Conservation (phyloP, 1,284 basidiomycete species). For the Boletus mariae region DNA sequence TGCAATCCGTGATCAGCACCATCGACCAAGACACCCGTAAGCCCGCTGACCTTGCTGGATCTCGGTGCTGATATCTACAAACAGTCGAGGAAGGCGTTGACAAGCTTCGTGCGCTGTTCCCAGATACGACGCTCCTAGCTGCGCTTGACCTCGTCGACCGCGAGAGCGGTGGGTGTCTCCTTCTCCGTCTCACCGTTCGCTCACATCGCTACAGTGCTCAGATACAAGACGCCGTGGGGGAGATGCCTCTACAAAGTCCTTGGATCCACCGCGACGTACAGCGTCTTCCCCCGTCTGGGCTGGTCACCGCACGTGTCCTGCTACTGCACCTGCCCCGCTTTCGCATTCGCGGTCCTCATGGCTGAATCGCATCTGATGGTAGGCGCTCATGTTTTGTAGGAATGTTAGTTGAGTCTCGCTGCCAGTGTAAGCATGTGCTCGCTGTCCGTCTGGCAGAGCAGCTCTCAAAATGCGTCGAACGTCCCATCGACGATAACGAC, state of each 20-base stretch:
- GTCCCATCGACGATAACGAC: slow-evolving; percentile 44
- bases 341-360: slow-evolving; percentile 57
- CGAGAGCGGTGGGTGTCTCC: slow-evolving; percentile 47
- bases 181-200: not conserved
- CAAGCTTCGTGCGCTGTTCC: slow-evolving; percentile 53
- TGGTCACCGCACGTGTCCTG: slow-evolving; percentile 36
- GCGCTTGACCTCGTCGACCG: slow-evolving; percentile 72
- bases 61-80: slow-evolving; percentile 8
- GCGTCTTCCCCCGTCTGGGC: slow-evolving; percentile 54
- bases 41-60: not conserved
- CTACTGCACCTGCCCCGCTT: slow-evolving; percentile 75
- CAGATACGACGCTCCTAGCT: slow-evolving; percentile 58
- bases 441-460: slow-evolving; percentile 57
- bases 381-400: slow-evolving; percentile 12
- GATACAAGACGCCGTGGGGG: slow-evolving; percentile 54
- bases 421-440: slow-evolving; percentile 75
- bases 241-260: slow-evolving; percentile 60
- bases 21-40: slow-evolving; percentile 32
- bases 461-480: slow-evolving; percentile 49
- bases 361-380: slow-evolving; percentile 65
- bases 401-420: not conserved
- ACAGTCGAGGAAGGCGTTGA: slow-evolving; percentile 56
- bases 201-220: slow-evolving; percentile 48
- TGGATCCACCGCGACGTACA: slow-evolving; percentile 60
- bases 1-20: slow-evolving; percentile 27